Evolutionary conservation across 192 early-diverging fungal species (phyloP).

Genomic region (Coemansia sp.): DNA sequence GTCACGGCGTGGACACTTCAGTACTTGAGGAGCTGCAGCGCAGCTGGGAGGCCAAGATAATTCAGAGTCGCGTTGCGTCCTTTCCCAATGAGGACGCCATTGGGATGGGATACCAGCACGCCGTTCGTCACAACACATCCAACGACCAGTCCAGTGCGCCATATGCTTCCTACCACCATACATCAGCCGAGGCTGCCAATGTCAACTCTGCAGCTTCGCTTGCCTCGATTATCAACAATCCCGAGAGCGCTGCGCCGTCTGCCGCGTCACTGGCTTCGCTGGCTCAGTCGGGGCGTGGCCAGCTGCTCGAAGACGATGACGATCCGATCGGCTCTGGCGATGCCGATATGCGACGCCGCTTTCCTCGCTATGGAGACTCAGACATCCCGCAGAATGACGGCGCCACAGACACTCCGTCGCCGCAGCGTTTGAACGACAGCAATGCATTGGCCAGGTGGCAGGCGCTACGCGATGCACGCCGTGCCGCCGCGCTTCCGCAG

Average conservation of each 20-base stretch:
- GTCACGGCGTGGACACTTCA: constrained; percentile 83
- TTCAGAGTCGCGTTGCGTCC: constrained; percentile 52
- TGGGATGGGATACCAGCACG: constrained; percentile 7
- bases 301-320: constrained; percentile 45
- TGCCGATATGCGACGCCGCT: constrained; percentile 9
- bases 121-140: constrained; percentile 3
- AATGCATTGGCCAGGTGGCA: constrained; percentile 33
- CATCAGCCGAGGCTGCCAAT: constrained; percentile 10
- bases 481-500: constrained; percentile 24
- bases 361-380: constrained; percentile 13
- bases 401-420: constrained; percentile 36
- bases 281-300: constrained; percentile 48
- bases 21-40: constrained; percentile 83
- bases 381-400: constrained; percentile 65
- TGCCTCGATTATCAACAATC: constrained; percentile 54
- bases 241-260: constrained; percentile 40
- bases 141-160: constrained; percentile 4
- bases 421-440: neutral
- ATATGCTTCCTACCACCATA: constrained; percentile 8
- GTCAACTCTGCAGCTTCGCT: constrained; percentile 53
- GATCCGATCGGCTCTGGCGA: constrained; percentile 18
- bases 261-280: constrained; percentile 56
- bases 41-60: constrained; percentile 64
- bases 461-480: constrained; percentile 15
- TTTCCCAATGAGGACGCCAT: constrained; percentile 47